Percentiles rank a stretch among this genome's conserved stretches.
phyloP scores from a whole-genome alignment of 179 eudicot species.

The Dionaea muscipula region DNA sequence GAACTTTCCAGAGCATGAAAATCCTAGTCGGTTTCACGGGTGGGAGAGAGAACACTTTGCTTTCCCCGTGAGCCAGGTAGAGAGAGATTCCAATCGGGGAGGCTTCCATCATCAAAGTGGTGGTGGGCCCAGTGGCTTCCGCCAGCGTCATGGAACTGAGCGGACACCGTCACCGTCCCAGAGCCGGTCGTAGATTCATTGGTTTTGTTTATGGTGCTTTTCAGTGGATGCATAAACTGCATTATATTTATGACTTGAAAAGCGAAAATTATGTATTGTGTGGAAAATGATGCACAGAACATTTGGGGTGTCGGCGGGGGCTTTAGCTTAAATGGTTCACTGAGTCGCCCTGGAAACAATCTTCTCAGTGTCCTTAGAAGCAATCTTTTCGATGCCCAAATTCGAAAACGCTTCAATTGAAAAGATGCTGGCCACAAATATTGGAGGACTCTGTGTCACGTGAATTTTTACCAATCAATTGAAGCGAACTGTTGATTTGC shows the following conservation, averaged over 20 bases:
- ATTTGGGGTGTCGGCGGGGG: slow-evolving; percentile 13
- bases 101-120: slow-evolving; percentile 25
- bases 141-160: slow-evolving; percentile 61
- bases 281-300: slow-evolving; percentile 30
- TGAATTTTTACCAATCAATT: too few species aligned
- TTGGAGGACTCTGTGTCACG: too few species aligned
- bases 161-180: slow-evolving; percentile 54
- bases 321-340: too few species aligned
- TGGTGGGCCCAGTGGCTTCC: slow-evolving; percentile 31
- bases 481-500: too few species aligned
- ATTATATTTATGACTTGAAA: slow-evolving; percentile 14
- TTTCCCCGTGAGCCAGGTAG: slow-evolving; percentile 31
- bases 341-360: too few species aligned
- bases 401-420: too few species aligned
- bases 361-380: too few species aligned
- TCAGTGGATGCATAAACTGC: slow-evolving; percentile 8
- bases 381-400: too few species aligned
- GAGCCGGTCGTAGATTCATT: slow-evolving; percentile 33
- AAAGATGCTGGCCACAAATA: too few species aligned
- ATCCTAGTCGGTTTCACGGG: slow-evolving; percentile 28
- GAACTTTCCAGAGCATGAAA: slow-evolving; percentile 44
- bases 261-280: slow-evolving; percentile 14
- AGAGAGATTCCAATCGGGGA: slow-evolving; percentile 53
- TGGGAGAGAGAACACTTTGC: slow-evolving; percentile 64
- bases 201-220: slow-evolving; percentile 4